Conservation (phyloP, 1,284 basidiomycete genomes). For the Leccinum solheimii region DNA sequence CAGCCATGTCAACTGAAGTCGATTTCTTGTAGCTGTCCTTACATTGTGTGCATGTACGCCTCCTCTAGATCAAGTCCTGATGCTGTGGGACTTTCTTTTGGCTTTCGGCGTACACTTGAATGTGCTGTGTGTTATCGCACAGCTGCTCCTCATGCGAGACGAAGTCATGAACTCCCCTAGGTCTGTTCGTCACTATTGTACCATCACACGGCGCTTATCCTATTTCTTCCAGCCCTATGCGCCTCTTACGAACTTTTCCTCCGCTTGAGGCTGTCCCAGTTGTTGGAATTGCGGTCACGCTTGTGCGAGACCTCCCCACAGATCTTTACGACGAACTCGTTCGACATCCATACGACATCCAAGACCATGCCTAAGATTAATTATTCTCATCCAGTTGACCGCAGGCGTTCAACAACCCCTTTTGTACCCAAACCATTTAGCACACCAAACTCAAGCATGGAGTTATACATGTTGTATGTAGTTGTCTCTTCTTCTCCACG, state of each 20-base stretch:
- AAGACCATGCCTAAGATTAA: conserved; percentile 24
- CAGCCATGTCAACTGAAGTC: conserved; percentile 4
- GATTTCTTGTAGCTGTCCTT: conserved; percentile 69
- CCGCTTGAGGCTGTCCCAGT: conserved; percentile 85
- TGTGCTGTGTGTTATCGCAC: conserved; percentile 94
- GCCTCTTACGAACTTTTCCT: conserved; percentile 91
- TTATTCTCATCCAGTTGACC: conserved; percentile 7
- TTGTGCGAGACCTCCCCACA: conserved; percentile 86
- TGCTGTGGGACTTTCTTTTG: conserved; percentile 96
- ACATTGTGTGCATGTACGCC: conserved; percentile 97
- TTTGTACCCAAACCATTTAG: conserved; percentile 22
- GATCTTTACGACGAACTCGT: conserved; percentile 92
- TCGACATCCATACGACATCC: conserved; percentile 80
- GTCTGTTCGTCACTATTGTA: conserved; percentile 44
- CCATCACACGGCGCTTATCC: conserved; percentile 11
- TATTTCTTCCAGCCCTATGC: conserved; percentile 78
- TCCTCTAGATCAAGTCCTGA: conserved; percentile 90
- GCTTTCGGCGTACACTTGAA: conserved; percentile 97
- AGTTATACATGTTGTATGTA: conserved; percentile 20
- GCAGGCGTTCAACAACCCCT: conserved; percentile 11
- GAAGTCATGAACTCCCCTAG: conserved; percentile 84
- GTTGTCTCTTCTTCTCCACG: background rate
- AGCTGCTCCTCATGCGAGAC: conserved; percentile 85
- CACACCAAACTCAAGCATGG: conserved; percentile 15
- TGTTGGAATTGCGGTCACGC: conserved; percentile 89